Conservation (phyloP, 2,329 filamentous ascomycete genomes). For the Clonostachys byssicola region DNA sequence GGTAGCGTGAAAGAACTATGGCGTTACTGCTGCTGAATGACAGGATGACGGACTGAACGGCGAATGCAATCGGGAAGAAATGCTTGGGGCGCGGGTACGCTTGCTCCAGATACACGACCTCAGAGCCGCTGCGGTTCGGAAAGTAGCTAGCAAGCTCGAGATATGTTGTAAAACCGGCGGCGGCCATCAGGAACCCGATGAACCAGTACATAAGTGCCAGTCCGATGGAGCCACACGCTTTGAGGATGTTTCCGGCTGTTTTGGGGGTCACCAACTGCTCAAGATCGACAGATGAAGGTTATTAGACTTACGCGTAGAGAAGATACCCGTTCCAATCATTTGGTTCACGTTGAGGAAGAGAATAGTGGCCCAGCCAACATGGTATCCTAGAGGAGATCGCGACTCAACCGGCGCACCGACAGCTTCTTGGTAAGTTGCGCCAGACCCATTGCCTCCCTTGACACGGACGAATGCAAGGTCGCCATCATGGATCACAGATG, state of each 20-base stretch:
- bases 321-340: slow-evolving; percentile 63
- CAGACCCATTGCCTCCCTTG: slow-evolving; percentile 42
- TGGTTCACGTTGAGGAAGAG: slow-evolving; percentile 57
- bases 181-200: slow-evolving; percentile 55
- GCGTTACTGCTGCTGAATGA: slow-evolving; percentile 65
- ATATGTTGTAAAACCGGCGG: slow-evolving; percentile 52
- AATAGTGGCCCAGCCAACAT: slow-evolving; percentile 50
- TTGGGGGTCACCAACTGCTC: neutral
- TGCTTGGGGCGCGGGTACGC: slow-evolving; percentile 60
- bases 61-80: slow-evolving; percentile 61
- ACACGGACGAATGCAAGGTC: slow-evolving; percentile 33
- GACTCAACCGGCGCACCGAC: slow-evolving; percentile 57
- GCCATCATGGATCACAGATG: slow-evolving; percentile 24
- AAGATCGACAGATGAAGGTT: neutral
- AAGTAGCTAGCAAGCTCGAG: slow-evolving; percentile 63
- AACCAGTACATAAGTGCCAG: slow-evolving; percentile 61
- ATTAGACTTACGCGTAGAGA: slow-evolving; percentile 53
- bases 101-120: slow-evolving; percentile 67
- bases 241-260: slow-evolving; percentile 53
- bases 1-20: slow-evolving; percentile 59
- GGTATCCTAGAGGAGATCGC: slow-evolving; percentile 54
- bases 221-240: slow-evolving; percentile 57
- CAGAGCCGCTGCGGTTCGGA: slow-evolving; percentile 60
- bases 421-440: slow-evolving; percentile 54
- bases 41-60: slow-evolving; percentile 57